Conservation (phyloP, 345 rosid genomes). For the Eucalyptus paniculata region DNA sequence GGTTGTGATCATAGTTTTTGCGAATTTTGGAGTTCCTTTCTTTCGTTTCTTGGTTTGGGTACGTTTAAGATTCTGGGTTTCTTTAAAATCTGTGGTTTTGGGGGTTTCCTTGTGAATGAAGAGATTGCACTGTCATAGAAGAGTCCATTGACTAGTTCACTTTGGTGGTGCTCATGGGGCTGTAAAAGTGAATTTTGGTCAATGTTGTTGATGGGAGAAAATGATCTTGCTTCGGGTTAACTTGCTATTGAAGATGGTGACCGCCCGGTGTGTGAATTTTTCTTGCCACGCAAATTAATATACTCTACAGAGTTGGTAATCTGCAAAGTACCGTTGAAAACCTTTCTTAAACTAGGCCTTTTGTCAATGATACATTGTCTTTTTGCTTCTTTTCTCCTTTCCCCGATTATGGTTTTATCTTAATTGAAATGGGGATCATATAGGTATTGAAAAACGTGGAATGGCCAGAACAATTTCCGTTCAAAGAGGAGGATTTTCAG, state of each 20-base stretch:
- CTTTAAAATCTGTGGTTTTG: not conserved
- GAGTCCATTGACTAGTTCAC: not conserved
- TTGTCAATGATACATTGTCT: not conserved
- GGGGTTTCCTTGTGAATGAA: not conserved
- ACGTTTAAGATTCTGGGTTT: not conserved
- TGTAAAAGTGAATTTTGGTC: not conserved
- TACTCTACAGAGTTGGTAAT: not conserved
- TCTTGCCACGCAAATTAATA: not conserved
- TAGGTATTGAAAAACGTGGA: slow-evolving; percentile 65
- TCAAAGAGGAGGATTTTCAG: slow-evolving; percentile 84
- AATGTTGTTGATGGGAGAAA: not conserved
- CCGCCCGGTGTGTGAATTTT: not conserved
- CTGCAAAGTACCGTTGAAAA: not conserved
- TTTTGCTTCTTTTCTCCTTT: not conserved
- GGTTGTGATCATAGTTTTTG: not conserved
- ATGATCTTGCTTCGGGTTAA: not conserved
- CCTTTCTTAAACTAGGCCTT: not conserved
- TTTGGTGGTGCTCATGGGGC: not conserved
- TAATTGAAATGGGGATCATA: not conserved
- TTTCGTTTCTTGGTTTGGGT: not conserved
- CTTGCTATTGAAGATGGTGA: not conserved
- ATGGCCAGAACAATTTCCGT: slow-evolving; percentile 85
- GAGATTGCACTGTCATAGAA: not conserved
- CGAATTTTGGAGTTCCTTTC: not conserved
- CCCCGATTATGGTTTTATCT: not conserved